Evolutionary conservation across 2,329 filamentous ascomycete species (phyloP), one percentile per base, ranked within the genome.

Genomic region (Clarireedia homoeocarpa): DNA sequence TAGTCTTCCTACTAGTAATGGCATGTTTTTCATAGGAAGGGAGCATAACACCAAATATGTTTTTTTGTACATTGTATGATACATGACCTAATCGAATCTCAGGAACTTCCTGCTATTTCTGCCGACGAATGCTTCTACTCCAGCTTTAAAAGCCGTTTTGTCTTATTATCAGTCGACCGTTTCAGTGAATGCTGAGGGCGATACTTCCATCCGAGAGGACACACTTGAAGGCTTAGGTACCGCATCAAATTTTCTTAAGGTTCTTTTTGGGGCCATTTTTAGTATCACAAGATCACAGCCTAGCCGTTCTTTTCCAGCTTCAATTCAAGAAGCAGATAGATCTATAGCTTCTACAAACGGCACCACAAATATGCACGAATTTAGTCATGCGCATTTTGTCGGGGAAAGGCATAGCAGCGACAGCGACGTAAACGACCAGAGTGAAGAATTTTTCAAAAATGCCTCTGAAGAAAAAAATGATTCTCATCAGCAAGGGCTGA

Each of bases 31-130:
- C 39, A 40, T 17, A 6, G 39, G 17, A 42, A 42, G 14, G 39
- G 10, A 12, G 9, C 30, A 34, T 34, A 12, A 12, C 17, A 7
- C 39, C 17, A n/a, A 42, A n/a, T 20, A 15, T 42, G 39, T n/a
- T 5, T 5, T 42, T 42, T 10, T 42, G 7, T 20, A 20, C 9
- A 17, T 20, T 20, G 39, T 42, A 42, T 42, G 39, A 46, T 26
- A 26, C 17, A 34, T 17, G 14, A 15, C 39, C 53, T 56, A 52
- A 56, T 20, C 26, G 48, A 6, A 2, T 23, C 40, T 47, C 68
- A 95, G 91, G 71, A 87, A 97, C 72, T 99, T 97, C 71, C 80
- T 97, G 26, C 82, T 97, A 46, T 97, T 97, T 73, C 87, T 97
- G 75, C 84, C 84, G 58, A 59, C 83, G 78, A 68, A 63, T 38